Evolutionary conservation across 2,329 filamentous ascomycete genomes (phyloP).

Genomic region (Incumbomyces lentus): DNA sequence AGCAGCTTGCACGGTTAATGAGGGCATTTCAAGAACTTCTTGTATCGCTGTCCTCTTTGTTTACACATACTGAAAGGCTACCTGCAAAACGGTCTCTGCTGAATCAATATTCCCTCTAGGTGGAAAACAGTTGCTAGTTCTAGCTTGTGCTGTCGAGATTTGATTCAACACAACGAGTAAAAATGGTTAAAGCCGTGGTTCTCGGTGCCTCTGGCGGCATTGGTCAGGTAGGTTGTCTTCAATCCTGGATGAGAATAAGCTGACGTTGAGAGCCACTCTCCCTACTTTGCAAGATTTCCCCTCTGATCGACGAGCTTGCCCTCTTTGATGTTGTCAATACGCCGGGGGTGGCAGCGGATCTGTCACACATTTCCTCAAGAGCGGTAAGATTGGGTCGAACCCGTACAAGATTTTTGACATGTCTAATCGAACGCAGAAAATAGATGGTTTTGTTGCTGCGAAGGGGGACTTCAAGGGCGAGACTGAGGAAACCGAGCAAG

Average conservation of each 20-base stretch:
- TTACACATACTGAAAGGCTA: too few relatives aligned
- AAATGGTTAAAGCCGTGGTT: constrained; percentile 53
- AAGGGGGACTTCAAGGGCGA: constrained; percentile 22
- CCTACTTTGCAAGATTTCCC: constrained; percentile 84
- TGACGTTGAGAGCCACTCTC: constrained; percentile 64
- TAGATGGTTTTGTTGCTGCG: constrained; percentile 77
- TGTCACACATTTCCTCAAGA: constrained; percentile 90
- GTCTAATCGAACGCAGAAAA: constrained; percentile 50
- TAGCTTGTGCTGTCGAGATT: too few relatives aligned
- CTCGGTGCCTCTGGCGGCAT: constrained; percentile 97
- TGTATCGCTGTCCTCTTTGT: too few relatives aligned
- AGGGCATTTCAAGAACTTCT: too few relatives aligned
- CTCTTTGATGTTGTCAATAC: constrained; percentile 99
- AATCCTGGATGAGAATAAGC: constrained; percentile 1
- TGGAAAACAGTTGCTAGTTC: too few relatives aligned
- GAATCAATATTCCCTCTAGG: too few relatives aligned
- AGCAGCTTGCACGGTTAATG: too few relatives aligned
- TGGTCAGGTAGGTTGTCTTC: constrained; percentile 62
- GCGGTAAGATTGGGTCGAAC: constrained; percentile 44
- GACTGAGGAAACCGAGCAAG: constrained; percentile 51
- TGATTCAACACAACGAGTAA: constrained; percentile 17
- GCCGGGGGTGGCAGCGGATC: constrained; percentile 86
- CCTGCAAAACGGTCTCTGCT: too few relatives aligned
- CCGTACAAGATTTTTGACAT: not conserved
- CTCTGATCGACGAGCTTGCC: constrained; percentile 80